phyloP scores from a whole-genome alignment of 1,284 basidiomycete genomes.

The Apiotrichum porosum region DNA sequence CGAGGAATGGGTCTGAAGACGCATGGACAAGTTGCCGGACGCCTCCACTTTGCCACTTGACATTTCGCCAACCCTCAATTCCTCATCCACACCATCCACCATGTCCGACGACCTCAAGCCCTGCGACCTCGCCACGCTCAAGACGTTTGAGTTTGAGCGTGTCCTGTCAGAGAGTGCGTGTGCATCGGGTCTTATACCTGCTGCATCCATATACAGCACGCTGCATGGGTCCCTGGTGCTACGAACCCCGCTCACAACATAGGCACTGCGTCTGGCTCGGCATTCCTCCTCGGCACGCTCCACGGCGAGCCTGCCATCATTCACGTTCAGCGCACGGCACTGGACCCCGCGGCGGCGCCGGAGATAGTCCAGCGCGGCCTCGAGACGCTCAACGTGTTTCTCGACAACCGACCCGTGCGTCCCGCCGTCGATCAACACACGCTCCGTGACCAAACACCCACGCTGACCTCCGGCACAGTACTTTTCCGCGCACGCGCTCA shows the following conservation, averaged over 20 bases:
- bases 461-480: constrained; percentile 29
- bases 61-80: too few relatives aligned
- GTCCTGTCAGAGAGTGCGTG: constrained; percentile 58
- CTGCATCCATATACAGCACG: neutral
- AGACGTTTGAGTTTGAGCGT: constrained; percentile 54
- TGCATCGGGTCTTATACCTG: neutral
- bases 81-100: too few relatives aligned
- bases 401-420: constrained; percentile 40
- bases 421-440: too few relatives aligned
- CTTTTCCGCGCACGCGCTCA: constrained; percentile 42
- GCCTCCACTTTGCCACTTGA: too few relatives aligned
- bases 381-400: constrained; percentile 28
- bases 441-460: too few relatives aligned
- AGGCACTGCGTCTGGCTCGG: constrained; percentile 56
- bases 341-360: constrained; percentile 45
- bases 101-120: constrained; percentile 4
- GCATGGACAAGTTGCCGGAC: too few relatives aligned
- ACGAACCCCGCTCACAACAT: neutral
- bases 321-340: constrained; percentile 58
- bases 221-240: neutral
- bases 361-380: constrained; percentile 22
- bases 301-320: constrained; percentile 54
- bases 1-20: too few relatives aligned
- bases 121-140: constrained; percentile 30
- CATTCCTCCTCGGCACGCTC: constrained; percentile 52